These are phyloP conservation scores for Leonotis leonurus DNA, from an alignment of 257 asterid genomes.

Conservation along the genomic window DNA sequence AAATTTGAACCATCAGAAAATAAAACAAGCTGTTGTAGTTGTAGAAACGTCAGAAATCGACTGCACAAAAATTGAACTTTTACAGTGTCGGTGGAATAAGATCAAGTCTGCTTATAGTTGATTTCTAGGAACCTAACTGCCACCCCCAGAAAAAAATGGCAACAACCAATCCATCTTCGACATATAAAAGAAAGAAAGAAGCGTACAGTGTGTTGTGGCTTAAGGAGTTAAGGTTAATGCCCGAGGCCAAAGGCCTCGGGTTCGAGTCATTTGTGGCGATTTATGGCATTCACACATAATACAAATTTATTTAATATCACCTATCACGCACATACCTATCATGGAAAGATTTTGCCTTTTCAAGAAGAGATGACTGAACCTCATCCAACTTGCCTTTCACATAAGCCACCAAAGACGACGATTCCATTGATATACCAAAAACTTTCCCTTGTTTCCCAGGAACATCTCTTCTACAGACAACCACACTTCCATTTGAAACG, in stretches of 20 bases:
- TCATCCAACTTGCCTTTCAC: conserved; percentile 60
- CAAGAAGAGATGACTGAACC: conserved; percentile 77
- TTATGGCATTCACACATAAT: too few species aligned
- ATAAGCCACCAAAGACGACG: conserved; percentile 61
- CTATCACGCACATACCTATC: conserved; percentile 49
- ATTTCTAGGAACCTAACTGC: background rate
- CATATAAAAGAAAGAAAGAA: too few species aligned
- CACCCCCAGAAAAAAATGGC: background rate
- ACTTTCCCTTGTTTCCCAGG: conserved; percentile 96
- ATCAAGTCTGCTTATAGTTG: background rate
- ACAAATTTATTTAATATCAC: background rate
- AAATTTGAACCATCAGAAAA: background rate
- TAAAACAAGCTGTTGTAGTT: background rate
- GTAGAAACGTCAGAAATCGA: background rate
- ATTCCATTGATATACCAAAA: conserved; percentile 86
- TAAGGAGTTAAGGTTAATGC: too few species aligned
- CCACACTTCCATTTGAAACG: conserved; percentile 70
- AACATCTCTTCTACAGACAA: conserved; percentile 83
- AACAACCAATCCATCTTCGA: too few species aligned
- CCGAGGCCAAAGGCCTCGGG: too few species aligned
- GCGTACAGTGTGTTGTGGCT: too few species aligned
- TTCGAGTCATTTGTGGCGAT: too few species aligned
- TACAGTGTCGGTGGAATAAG: background rate
- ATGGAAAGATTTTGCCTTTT: conserved; percentile 61
- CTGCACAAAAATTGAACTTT: background rate